Evolutionary conservation across 2,329 filamentous ascomycete species (phyloP), one percentile per base, ranked within the genome.

Genomic region (Pseudomassariella vexata): DNA sequence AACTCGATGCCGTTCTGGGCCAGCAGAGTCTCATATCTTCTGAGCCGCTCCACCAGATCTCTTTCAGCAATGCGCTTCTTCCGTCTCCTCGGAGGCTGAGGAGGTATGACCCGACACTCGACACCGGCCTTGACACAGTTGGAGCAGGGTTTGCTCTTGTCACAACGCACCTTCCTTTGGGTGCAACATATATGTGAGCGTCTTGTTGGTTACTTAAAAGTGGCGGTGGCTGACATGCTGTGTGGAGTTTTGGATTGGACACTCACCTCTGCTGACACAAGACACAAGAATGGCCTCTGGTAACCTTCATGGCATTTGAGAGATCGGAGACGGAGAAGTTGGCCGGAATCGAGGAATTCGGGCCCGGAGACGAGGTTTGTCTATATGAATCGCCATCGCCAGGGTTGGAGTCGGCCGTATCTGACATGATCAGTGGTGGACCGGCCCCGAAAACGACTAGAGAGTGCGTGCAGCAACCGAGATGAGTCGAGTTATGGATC

Each of bases 101-200:
- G 61, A 47, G 75, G 61, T 41, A 73, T 57, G 6, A 79, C 72
- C 22, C 68, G 66, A 50, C 79, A 87, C 43, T 83, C 72, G 19
- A 70, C 70, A 15, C 66, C 60, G 32, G 73, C 69, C 55, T 73
- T 80, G 50, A 76, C 62, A 49, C 82, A 86, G 56, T 82, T 81
- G 46, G 71, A 65, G 50, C 83, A 87, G 11, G 82, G 82, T 55
- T 79, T 79, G 45, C 70, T 75, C 56, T 81, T 82, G 55, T 86
- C 78, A 56, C 83, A 87, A 38, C 79, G 79, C 24, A 87, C 72
- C 54, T 87, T 87, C 39, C 82, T 76, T n/a, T n/a, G n/a, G n/a
- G n/a, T n/a, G n/a, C n/a, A n/a, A n/a, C n/a, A n/a, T n/a, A n/a
- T n/a, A n/a, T n/a, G n/a, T n/a, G n/a, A n/a, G n/a, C n/a, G n/a